Evolutionary conservation across 2,329 filamentous ascomycete genomes (phyloP), one percentile per base, ranked within the genome.

Genomic region (Aureobasidium musti): DNA sequence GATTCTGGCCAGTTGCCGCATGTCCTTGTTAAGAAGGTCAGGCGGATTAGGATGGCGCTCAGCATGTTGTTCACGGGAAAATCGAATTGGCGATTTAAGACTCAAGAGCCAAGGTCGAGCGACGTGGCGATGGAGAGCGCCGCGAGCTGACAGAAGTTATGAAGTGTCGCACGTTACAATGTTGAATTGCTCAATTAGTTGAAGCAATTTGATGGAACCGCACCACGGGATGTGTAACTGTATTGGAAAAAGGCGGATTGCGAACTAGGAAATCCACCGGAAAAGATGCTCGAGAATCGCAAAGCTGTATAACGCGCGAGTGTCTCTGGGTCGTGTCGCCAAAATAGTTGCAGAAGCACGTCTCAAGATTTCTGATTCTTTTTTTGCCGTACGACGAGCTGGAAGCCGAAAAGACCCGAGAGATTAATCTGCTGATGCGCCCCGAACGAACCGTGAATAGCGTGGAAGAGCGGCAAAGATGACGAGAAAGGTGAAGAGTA

Each of bases 401-500:
- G 61, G 61, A 65, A 47, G 49, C 35, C 63, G 50, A 57, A 66
- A 66, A 66, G 53, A 66, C 53, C 33, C 64, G 64, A 57, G 50
- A 43, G 28, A 66, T 59, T 39, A 59, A 60, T 28, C 64, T 66
- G 61, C 61, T 64, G 61, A 53, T 64, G 61, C 49, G 61, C 61
- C 61, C 61, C 61, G 49, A 64, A 59, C 53, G 53, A 66, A 64
- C 41, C 49, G 47, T 63, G 39, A 47, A 56, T 45, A 49, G 59
- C 63, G 59, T 67, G 60, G 57, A 64, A 67, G 49, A 67, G 66
- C 50, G 54, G 66, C 50, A 63, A 67, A 67, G 43, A 64, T 56
- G 66, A 67, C 66, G 59, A 57, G 43, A 59, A 67, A 67, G 59
- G 39, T 57, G 57, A 64, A 67, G 50, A 57, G 66, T 67, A 67